Conservation (phyloP, 202 grass and related monocot genomes). For the Eragrostis tef region DNA sequence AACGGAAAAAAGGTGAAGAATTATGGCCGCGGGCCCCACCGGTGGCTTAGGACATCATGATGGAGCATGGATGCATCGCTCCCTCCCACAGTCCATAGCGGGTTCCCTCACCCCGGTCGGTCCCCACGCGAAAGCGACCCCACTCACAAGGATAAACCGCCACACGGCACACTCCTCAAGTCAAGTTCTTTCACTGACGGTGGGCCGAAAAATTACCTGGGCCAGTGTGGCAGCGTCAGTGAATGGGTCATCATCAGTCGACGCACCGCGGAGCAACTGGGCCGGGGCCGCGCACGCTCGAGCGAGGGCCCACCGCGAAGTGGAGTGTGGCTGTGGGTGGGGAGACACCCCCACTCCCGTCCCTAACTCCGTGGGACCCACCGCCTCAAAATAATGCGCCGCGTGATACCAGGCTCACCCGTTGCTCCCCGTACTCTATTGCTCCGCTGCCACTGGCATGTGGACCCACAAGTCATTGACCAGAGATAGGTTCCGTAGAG, state of each 20-base stretch:
- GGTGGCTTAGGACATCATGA: constrained; percentile 37
- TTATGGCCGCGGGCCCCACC: neutral
- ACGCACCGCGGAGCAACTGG: neutral
- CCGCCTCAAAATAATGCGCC: neutral
- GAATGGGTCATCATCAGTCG: neutral
- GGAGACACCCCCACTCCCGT: constrained; percentile 45
- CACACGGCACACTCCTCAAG: neutral
- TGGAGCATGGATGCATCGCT: constrained; percentile 43
- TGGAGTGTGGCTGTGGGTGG: constrained; percentile 46
- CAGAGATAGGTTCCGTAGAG: accelerated
- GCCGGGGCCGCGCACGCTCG: neutral
- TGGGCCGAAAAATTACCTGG: accelerated
- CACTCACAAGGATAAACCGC: no score
- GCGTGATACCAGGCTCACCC: neutral
- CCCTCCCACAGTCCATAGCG: neutral
- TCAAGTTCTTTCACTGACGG: accelerated
- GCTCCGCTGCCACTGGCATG: accelerated
- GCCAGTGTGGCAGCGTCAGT: accelerated
- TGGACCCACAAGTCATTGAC: neutral
- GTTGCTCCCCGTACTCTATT: accelerated
- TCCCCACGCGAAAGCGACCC: neutral
- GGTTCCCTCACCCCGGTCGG: neutral
- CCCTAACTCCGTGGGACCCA: neutral
- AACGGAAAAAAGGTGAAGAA: neutral
- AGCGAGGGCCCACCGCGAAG: neutral